A percentile compares a stretch with the other conserved stretches of the same genome.
Conservation (phyloP, 257 asterid species). For the Forsythia suspensa region DNA sequence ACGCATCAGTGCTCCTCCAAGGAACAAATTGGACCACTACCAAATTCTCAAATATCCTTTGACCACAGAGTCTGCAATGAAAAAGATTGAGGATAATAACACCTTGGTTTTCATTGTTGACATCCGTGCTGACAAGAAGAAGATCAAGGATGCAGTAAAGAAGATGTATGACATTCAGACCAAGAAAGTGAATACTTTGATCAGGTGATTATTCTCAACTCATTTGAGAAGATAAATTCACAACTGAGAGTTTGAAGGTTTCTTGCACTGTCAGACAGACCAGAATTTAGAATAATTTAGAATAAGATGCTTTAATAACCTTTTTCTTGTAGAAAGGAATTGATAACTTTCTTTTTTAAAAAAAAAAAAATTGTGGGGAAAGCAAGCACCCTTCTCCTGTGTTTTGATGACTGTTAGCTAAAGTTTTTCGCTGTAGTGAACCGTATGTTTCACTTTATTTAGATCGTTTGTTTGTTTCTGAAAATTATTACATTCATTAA, state of each 20-base stretch:
- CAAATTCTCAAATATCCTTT: conserved; percentile 30
- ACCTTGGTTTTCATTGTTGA: conserved; percentile 35
- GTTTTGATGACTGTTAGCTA: too few species aligned
- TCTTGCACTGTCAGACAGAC: not conserved
- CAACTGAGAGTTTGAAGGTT: not conserved
- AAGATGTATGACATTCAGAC: conserved; percentile 35
- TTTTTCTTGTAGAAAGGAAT: too few species aligned
- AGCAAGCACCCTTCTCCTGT: too few species aligned
- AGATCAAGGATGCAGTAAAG: conserved; percentile 29
- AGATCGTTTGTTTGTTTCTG: too few species aligned
- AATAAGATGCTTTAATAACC: not conserved
- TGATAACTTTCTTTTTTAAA: too few species aligned
- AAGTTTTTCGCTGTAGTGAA: too few species aligned
- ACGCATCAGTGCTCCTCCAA: conserved; percentile 28
- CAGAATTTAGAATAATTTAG: not conserved
- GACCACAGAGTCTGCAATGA: conserved; percentile 34
- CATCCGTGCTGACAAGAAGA: conserved; percentile 32
- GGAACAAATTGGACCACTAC: conserved; percentile 33
- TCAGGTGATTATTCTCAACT: conserved; percentile 17
- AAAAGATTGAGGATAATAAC: conserved; percentile 36
- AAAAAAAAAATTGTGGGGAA: too few species aligned
- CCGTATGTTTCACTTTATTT: too few species aligned
- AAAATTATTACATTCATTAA: not conserved
- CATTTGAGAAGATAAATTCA: not conserved
- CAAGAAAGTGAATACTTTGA: conserved; percentile 34